Evolutionary conservation across 2,329 filamentous ascomycete genomes (phyloP).

Genomic region (Apiospora saccharicola): DNA sequence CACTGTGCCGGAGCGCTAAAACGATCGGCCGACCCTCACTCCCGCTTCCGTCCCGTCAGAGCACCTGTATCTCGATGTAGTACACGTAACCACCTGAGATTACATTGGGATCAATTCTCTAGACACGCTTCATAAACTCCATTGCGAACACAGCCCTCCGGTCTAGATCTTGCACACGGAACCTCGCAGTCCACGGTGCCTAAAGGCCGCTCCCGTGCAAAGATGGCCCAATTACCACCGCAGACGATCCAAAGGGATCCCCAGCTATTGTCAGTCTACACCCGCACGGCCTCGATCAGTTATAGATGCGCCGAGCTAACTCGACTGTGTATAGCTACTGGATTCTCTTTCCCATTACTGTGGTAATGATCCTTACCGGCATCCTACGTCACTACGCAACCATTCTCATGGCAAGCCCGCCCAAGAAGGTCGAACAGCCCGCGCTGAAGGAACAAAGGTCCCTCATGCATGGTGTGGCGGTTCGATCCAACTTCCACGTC

Average conservation of each 20-base stretch:
- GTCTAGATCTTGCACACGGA: conserved; percentile 6
- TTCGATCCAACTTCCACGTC: conserved; percentile 82
- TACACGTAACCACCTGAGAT: not conserved
- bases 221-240: conserved; percentile 83
- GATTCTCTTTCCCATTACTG: conserved; percentile 96
- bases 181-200: not conserved
- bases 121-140: not conserved
- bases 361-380: conserved; percentile 97
- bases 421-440: conserved; percentile 80
- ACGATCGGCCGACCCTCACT: conserved; percentile 17
- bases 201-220: conserved; percentile 3
- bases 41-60: not conserved
- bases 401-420: conserved; percentile 84
- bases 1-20: conserved; percentile 5
- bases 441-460: conserved; percentile 86
- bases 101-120: not conserved
- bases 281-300: not conserved
- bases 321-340: conserved; percentile 77
- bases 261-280: conserved; percentile 83
- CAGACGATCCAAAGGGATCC: conserved; percentile 99
- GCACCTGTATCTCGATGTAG: not conserved
- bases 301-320: not conserved
- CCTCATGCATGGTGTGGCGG: conserved; percentile 82
- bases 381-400: conserved; percentile 96
- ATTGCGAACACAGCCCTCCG: not conserved